These are phyloP conservation scores for Epicoccum nigrum DNA, from an alignment of 2,329 filamentous ascomycete species.

Conservation along the genomic window DNA sequence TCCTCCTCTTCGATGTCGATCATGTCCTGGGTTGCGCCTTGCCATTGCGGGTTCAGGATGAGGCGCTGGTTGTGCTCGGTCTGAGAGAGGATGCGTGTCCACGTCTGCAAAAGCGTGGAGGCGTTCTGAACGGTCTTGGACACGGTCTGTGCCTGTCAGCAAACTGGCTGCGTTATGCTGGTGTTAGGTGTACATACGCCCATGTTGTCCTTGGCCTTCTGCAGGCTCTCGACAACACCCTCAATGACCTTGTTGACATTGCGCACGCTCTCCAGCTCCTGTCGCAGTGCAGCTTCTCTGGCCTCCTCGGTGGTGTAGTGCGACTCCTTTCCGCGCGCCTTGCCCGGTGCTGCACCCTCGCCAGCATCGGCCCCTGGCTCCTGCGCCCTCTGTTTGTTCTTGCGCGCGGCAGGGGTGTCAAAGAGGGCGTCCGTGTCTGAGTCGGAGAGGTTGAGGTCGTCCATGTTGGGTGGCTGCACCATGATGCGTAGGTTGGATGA, in stretches of 20 bases:
- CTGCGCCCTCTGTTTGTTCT: constrained; percentile 47
- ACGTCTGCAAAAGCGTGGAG: constrained; percentile 88
- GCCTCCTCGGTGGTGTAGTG: constrained; percentile 68
- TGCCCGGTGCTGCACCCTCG: constrained; percentile 48
- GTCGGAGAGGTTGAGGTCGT: constrained; percentile 60
- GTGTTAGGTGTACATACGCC: constrained; percentile 56
- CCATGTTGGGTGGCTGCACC: constrained; percentile 55
- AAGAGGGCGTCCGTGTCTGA: constrained; percentile 64
- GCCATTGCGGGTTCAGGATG: constrained; percentile 86
- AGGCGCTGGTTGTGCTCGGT: constrained; percentile 97
- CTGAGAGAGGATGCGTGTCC: constrained; percentile 94
- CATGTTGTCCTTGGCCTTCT: constrained; percentile 79
- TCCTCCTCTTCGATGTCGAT: constrained; percentile 85
- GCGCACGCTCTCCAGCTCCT: constrained; percentile 81
- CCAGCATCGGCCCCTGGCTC: constrained; percentile 40
- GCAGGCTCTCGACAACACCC: constrained; percentile 72
- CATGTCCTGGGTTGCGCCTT: constrained; percentile 85
- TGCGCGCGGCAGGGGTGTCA: constrained; percentile 57
- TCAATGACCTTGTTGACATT: constrained; percentile 90
- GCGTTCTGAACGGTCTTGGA: constrained; percentile 84
- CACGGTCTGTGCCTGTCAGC: constrained; percentile 67
- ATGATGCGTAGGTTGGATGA: constrained; percentile 2
- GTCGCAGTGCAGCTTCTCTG: constrained; percentile 74
- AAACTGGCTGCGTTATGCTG: background rate
- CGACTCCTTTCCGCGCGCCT: constrained; percentile 54